Base-by-base conservation (phyloP, 1,139 yeast genomes). In the Taiozyma sp. region DNA sequence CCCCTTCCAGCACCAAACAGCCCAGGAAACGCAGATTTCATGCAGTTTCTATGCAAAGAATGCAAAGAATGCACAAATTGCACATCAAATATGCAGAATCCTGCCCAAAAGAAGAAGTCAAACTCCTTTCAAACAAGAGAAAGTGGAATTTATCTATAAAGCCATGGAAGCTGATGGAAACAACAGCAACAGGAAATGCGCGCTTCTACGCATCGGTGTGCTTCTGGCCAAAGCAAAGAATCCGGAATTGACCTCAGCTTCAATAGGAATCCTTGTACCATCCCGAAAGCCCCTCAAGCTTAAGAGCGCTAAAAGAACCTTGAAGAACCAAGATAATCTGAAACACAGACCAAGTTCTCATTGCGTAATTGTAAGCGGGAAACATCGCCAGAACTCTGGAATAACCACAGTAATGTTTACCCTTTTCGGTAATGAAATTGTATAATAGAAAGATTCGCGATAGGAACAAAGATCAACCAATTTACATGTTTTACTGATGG, bases 1-100 rank as follows among this genome's bases (percentile, higher is more conserved):
- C 41, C 19, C 41, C 41, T 38, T 38, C 19, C 47, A 30, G 30
- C 4, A 30, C 27, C 22, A 32, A 38, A 32, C n/a, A 13, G 42
- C 56, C 55, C 32, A 54, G 52, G 24, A 61, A 55, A 38, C 62
- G 50, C 59, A 51, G 16, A 50, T 14, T 14, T 6, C 5, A n/a
- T n/a, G 36, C 36, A 32, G 8, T 32, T 14, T 12, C 27, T 12
- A 30, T 13, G 34, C 34, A 30, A 6, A 12, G 9, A 10, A 14
- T 32, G 19, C 36, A 32, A 12, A 32, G 36, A 14, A 10, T 8
- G 9, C 8, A 28, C 30, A 32, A 19, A 14, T 3, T 8, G 9
- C 8, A 28, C 30, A 28, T 28, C 30, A 32, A n/a, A n/a, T n/a
- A n/a, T 32, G 19, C 36, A 32, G 36, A 12, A 32, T 32, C 36